These are phyloP conservation scores for Crithidia acanthocephali DNA, from an alignment of 208 protist genomes.

Conservation along the genomic window DNA sequence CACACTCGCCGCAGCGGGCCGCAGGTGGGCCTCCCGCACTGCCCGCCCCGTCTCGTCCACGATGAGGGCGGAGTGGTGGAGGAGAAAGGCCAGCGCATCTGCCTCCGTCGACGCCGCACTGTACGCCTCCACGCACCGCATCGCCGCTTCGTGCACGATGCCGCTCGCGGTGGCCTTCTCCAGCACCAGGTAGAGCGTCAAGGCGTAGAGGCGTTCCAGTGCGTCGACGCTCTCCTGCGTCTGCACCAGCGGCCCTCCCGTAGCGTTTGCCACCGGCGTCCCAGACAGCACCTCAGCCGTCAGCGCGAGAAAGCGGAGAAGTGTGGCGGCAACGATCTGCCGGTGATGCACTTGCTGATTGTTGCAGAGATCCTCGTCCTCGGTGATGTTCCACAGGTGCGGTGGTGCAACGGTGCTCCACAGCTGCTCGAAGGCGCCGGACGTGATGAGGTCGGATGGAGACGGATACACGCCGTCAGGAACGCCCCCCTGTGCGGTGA, in stretches of 20 bases:
- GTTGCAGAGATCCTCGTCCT: constrained; percentile 76
- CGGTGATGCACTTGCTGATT: constrained; percentile 83
- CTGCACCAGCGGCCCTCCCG: not conserved
- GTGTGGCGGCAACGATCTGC: constrained; percentile 69
- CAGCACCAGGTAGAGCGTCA: constrained; percentile 86
- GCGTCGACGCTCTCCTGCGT: constrained; percentile 19
- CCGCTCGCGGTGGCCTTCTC: constrained; percentile 77
- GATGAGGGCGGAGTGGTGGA: constrained; percentile 50
- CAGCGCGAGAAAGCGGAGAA: constrained; percentile 71
- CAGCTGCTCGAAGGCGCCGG: constrained; percentile 76
- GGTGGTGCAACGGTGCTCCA: constrained; percentile 78
- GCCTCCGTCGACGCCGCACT: constrained; percentile 36
- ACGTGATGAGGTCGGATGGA: constrained; percentile 56
- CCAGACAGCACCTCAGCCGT: constrained; percentile 35
- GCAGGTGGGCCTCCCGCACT: constrained; percentile 65
- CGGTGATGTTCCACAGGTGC: constrained; percentile 85
- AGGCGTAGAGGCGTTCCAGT: constrained; percentile 54
- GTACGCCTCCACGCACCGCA: constrained; percentile 55
- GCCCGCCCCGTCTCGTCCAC: constrained; percentile 82
- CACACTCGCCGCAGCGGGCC: constrained; percentile 63
- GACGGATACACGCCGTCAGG: constrained; percentile 27
- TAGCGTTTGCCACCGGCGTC: not conserved
- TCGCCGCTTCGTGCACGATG: constrained; percentile 63
- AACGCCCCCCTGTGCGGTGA: not conserved
- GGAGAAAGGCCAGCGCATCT: constrained; percentile 60